Conservation (phyloP, 2,329 filamentous ascomycete species). For the Elsinoe batatas region DNA sequence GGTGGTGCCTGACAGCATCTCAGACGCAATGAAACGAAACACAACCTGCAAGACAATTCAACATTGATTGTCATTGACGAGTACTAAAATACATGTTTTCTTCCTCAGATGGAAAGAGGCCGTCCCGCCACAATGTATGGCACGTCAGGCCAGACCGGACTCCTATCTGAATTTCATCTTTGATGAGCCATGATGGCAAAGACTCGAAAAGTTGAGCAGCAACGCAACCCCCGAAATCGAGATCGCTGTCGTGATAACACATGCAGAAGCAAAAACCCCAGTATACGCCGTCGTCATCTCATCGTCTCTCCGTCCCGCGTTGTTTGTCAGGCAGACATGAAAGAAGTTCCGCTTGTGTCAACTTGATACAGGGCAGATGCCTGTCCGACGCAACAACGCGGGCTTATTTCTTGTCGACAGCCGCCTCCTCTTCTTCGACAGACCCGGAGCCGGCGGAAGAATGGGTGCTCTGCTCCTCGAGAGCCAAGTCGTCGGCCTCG, state of each 20-base stretch:
- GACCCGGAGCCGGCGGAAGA: slow-evolving; percentile 45
- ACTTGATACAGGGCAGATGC: neutral
- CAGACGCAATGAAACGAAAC: neutral
- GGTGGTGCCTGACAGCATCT: too few species aligned
- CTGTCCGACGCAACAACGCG: neutral
- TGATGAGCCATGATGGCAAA: neutral
- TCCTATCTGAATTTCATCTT: slow-evolving; percentile 1
- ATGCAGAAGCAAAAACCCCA: neutral
- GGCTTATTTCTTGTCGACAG: slow-evolving; percentile 31
- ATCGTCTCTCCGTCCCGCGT: neutral
- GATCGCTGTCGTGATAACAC: slow-evolving; percentile 8
- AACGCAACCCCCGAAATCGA: neutral
- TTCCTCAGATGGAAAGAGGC: slow-evolving; percentile 5
- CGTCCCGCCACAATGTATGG: neutral
- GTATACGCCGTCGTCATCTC: slow-evolving; percentile 1
- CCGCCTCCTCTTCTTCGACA: slow-evolving; percentile 44
- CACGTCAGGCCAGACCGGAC: neutral
- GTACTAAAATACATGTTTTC: slow-evolving; percentile 12
- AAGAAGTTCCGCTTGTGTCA: neutral
- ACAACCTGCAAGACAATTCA: neutral
- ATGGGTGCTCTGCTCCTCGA: slow-evolving; percentile 41
- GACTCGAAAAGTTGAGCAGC: neutral
- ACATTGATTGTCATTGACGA: neutral
- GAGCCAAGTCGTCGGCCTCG: slow-evolving; percentile 40
- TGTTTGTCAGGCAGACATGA: neutral